Percentiles rank a stretch among this genome's conserved stretches.
Conservation (phyloP, 805 yeast species). For the Wickerhamiella domercqiae region DNA sequence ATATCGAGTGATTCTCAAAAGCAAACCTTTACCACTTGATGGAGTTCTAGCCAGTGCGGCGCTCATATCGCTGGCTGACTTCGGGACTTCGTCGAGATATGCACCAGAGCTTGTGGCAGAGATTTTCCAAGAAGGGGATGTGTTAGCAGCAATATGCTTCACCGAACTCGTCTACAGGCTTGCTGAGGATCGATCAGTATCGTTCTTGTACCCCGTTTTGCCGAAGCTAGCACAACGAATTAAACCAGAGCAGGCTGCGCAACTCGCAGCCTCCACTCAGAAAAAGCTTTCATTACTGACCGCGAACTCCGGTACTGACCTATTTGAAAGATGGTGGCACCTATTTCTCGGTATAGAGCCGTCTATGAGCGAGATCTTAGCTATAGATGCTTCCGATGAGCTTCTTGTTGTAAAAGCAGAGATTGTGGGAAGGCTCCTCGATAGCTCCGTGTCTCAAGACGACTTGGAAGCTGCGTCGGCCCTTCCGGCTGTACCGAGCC, state of each 20-base stretch:
- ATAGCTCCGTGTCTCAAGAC: neutral
- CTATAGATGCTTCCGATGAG: slow-evolving; percentile 17
- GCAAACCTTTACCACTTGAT: neutral
- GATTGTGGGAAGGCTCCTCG: neutral
- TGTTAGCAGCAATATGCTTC: too few relatives aligned
- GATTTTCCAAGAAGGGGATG: too few relatives aligned
- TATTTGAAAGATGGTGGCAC: neutral
- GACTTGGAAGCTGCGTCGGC: neutral
- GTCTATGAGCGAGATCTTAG: neutral
- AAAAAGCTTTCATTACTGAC: neutral
- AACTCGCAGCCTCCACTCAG: neutral
- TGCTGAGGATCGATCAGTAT: too few relatives aligned
- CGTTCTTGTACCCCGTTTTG: too few relatives aligned
- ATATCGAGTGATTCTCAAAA: neutral
- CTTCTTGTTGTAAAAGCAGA: too few relatives aligned
- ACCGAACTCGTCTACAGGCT: too few relatives aligned
- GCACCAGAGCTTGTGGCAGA: too few relatives aligned
- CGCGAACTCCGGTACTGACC: neutral
- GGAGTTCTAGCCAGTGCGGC: slow-evolving; percentile 12
- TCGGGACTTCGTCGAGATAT: slow-evolving; percentile 12
- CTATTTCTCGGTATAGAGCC: neutral
- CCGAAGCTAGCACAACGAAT: neutral
- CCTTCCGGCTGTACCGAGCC: neutral
- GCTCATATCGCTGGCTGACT: slow-evolving; percentile 11
- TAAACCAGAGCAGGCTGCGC: neutral